These are phyloP conservation scores for Stephania yunnanensis DNA, from an alignment of 164 flowering plant genomes.

Conservation along the genomic window DNA sequence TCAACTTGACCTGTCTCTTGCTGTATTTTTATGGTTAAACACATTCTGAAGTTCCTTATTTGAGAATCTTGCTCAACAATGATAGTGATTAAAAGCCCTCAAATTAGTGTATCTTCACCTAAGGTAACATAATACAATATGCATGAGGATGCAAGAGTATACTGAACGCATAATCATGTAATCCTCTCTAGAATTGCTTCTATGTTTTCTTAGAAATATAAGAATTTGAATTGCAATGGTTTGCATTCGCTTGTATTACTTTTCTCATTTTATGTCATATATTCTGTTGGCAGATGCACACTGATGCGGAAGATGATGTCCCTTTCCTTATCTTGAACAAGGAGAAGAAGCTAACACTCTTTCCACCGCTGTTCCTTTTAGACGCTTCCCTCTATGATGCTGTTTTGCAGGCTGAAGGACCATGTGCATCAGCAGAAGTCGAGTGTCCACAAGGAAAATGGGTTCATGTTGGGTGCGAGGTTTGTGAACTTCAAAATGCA, in stretches of 20 bases:
- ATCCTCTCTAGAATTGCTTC: no score
- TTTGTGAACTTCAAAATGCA: constrained; percentile 17
- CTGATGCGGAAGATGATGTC: constrained; percentile 19
- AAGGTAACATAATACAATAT: no score
- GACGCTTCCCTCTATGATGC: constrained; percentile 34
- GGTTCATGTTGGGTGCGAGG: constrained; percentile 86
- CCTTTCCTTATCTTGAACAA: constrained; percentile 49
- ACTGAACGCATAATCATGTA: no score
- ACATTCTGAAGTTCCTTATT: no score
- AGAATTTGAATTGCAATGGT: neutral
- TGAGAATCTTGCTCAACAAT: no score
- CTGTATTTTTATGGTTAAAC: no score
- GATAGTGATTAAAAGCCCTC: no score
- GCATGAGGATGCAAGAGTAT: no score
- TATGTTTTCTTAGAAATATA: no score
- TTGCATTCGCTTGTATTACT: neutral
- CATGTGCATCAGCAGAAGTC: constrained; percentile 25
- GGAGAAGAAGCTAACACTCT: constrained; percentile 37
- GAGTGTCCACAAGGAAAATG: constrained; percentile 52
- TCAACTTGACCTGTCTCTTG: no score
- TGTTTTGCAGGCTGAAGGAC: constrained; percentile 26
- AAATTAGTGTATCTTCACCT: no score
- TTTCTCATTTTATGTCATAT: neutral
- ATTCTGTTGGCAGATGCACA: constrained; percentile 23
- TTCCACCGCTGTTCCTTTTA: constrained; percentile 31